Evolutionary conservation across 306 rosid genomes (phyloP).

Genomic region (Castanospermum australe): DNA sequence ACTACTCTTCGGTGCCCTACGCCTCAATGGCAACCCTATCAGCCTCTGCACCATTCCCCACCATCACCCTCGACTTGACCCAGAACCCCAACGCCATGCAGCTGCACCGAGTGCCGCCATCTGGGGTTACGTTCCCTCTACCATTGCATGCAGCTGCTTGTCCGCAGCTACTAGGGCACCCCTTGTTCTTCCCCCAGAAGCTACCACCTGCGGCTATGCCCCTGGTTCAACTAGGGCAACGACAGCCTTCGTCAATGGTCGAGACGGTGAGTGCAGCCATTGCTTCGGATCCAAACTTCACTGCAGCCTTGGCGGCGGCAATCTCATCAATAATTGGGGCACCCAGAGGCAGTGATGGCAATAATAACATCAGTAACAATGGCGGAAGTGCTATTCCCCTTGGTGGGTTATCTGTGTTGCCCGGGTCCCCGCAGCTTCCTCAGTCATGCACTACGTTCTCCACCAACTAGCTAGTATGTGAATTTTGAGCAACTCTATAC

Average conservation of each 20-base stretch:
- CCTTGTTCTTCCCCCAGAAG: constrained; percentile 30
- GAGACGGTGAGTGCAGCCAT: constrained; percentile 49
- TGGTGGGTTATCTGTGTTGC: background rate
- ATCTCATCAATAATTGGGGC: constrained; percentile 45
- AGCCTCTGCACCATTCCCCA: constrained; percentile 52
- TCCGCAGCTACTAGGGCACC: constrained; percentile 35
- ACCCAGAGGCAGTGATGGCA: background rate
- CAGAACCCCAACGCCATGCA: constrained; percentile 28
- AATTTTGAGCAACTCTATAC: background rate
- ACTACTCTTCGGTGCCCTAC: constrained; percentile 31
- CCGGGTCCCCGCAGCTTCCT: constrained; percentile 47
- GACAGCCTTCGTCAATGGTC: constrained; percentile 22
- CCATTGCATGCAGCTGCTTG: constrained; percentile 19
- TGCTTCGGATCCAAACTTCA: constrained; percentile 56
- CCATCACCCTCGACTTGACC: constrained; percentile 55
- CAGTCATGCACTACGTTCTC: constrained; percentile 54
- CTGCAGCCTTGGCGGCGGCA: constrained; percentile 57
- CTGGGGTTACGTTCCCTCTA: constrained; percentile 29
- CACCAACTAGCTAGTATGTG: constrained; percentile 27
- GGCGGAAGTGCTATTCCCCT: background rate
- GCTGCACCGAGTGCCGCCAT: background rate
- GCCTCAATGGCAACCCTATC: constrained; percentile 52
- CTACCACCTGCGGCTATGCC: background rate
- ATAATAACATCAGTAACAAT: background rate
- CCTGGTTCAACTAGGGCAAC: constrained; percentile 15